Base-by-base conservation (phyloP, 2,329 filamentous ascomycete genomes). In the Truncatella angustata region DNA sequence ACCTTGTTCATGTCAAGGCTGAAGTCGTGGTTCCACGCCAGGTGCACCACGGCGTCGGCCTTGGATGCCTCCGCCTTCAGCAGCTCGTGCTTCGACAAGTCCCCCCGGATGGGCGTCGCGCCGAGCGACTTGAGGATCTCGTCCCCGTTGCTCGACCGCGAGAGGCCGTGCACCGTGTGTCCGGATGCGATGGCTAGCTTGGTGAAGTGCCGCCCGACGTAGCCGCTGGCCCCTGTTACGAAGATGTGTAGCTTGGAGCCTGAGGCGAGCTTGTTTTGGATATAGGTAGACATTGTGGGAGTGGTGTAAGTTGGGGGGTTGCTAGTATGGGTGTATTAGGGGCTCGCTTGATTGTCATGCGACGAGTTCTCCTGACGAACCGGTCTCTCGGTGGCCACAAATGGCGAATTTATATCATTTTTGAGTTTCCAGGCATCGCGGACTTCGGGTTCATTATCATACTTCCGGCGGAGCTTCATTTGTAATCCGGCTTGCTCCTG, bases 1-100 rank as follows among this genome's bases (percentile, higher is more conserved):
- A 66, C 60, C 5, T 60, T 51, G 3, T 61, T 58, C 48, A 66
- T 67, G 32, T 48, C 30, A 12, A 58, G 56, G 34, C 59, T 54
- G 57, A 64, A 61, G 39, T 64, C 56, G 45, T 68, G 53, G 28
- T 44, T 35, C 49, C 28, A 47, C 39, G 71, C 75, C 5, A 78
- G 64, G 54, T 74, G 71, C 4, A 78, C 59, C 5, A 78, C 70
- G n/a, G 66, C 59, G 50, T 78, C 73, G 5, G 73, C 72, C 9
- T 60, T 53, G n/a, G 64, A 55, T 43, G 67, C 66, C 56, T 75
- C 70, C 12, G 54, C 26, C 2, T 63, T 64, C 4, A 79, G 65
- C 2, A 73, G 55, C 20, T 72, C 68, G 35, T 71, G 63, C 9
- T 69, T 61, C 3, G 54, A 53, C 3, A 78, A 66, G 56, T 72